Evolutionary conservation across 106 monocot species (phyloP), one percentile per base, ranked within the genome.

Genomic region (Dendrobium chrysotoxum): DNA sequence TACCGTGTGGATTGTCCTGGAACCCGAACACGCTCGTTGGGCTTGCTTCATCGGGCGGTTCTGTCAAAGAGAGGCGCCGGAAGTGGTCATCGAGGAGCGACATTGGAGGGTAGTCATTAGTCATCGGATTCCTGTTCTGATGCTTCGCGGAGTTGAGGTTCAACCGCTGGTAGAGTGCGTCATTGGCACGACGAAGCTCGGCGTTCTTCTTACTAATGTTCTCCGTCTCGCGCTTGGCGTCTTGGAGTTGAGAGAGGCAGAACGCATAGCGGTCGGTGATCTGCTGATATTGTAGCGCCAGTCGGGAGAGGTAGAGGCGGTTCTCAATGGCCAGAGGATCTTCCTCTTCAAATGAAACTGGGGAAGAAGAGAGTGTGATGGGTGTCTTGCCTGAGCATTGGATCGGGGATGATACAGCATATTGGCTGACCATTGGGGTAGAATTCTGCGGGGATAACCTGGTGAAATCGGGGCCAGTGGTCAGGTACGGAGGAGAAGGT

Each of bases 221-320:
- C 35, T 88, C 88, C 2, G 88, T 88, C 77, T 98, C 90, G 9
- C 82, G 77, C 7, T 82, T 75, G 17, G 91, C 86, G 35, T 92
- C 88, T 13, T 87, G 83, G 84, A 92, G 88, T 76, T 92, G 97
- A 58, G 92, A 82, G 81, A 94, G 82, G 83, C 91, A 98, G 79
- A 82, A 81, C 1, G 89, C 86, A 86, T 88, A 91, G 84, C 90
- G 85, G 7, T 88, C 88, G 77, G 81, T 77, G 53, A 91, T 79
- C 41, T 92, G 82, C 81, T 86, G 90, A 84, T 84, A 88, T 77
- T 89, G 92, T 81, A 94, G 89, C n/a, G 79, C 57, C 75, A 97
- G 89, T 28, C 86, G 88, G 47, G 92, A 87, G 20, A 91, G 87
- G 85, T 81, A 86, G 80, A 86, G 85, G 41, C 80, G 35, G 53